Conservation (phyloP, 2,329 filamentous ascomycete genomes). For the Monilinia polystroma region DNA sequence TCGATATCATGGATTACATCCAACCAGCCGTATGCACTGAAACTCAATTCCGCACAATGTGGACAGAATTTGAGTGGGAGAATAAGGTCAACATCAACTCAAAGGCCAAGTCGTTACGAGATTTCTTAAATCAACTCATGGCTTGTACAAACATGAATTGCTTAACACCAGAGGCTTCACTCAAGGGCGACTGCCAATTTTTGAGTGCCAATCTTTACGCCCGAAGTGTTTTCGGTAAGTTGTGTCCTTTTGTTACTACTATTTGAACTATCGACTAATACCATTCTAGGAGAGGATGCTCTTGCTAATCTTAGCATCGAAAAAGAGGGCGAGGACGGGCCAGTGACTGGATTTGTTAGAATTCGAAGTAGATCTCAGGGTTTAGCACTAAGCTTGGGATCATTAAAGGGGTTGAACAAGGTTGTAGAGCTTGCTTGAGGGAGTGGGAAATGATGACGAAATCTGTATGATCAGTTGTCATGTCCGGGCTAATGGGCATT, state of each 20-base stretch:
- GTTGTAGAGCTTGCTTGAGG: conserved; percentile 48
- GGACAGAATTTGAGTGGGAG: conserved; percentile 99
- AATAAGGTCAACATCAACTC: conserved; percentile 99
- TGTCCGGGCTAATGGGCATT: conserved; percentile 20
- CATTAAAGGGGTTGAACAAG: conserved; percentile 91
- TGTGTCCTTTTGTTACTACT: conserved; percentile 18
- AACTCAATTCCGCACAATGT: conserved; percentile 99
- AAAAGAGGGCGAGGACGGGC: conserved; percentile 91
- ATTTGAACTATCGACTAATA: conserved; percentile 30
- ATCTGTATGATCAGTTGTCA: conserved; percentile 19
- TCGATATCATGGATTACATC: conserved; percentile 99
- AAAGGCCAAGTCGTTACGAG: conserved; percentile 86
- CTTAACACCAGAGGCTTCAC: conserved; percentile 89
- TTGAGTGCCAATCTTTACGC: conserved; percentile 96
- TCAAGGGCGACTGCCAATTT: conserved; percentile 98
- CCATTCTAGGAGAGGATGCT: conserved; percentile 82
- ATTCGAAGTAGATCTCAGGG: conserved; percentile 98
- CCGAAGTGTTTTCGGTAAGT: conserved; percentile 95
- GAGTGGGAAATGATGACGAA: conserved; percentile 13
- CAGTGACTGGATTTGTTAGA: conserved; percentile 94
- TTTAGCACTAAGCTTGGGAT: conserved; percentile 87
- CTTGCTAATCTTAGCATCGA: conserved; percentile 97
- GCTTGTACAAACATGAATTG: conserved; percentile 98
- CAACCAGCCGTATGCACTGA: conserved; percentile 95
- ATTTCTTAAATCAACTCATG: conserved; percentile 94